Evolutionary conservation across 805 yeast genomes (phyloP).

Genomic region (Lachancea cidri): DNA sequence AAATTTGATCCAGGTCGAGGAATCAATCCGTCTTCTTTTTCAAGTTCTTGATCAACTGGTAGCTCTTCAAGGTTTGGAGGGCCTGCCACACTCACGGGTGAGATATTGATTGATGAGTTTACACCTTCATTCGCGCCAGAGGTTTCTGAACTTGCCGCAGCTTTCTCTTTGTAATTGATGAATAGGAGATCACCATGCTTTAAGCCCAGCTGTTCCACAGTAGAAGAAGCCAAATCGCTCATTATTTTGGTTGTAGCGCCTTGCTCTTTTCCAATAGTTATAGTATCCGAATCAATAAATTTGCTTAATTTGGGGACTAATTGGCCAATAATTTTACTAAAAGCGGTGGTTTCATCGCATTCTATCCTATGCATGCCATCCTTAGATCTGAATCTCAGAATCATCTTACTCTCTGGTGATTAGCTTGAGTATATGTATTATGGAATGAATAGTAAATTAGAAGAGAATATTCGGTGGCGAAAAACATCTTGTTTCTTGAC

Average conservation of each 20-base stretch:
- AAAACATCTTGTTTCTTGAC: neutral
- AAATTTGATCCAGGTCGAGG: slow-evolving; percentile 53
- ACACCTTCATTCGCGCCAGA: slow-evolving; percentile 1
- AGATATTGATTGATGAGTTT: slow-evolving; percentile 11
- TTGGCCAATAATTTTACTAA: slow-evolving; percentile 41
- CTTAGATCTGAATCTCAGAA: slow-evolving; percentile 75
- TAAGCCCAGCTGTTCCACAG: slow-evolving; percentile 42
- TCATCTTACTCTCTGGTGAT: slow-evolving; percentile 30
- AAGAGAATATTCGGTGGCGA: neutral
- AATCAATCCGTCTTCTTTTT: slow-evolving; percentile 66
- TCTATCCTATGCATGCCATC: slow-evolving; percentile 75
- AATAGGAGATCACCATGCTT: slow-evolving; percentile 59
- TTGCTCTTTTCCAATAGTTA: slow-evolving; percentile 26
- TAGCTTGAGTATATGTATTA: neutral
- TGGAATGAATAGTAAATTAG: too few relatives aligned
- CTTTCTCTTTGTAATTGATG: slow-evolving; percentile 33
- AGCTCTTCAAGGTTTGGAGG: slow-evolving; percentile 43
- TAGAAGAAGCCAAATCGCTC: slow-evolving; percentile 19
- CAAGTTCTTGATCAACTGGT: slow-evolving; percentile 61
- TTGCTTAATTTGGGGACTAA: slow-evolving; percentile 26
- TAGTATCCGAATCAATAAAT: slow-evolving; percentile 22
- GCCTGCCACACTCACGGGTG: slow-evolving; percentile 2
- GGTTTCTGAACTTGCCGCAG: neutral
- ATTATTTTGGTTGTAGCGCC: slow-evolving; percentile 28
- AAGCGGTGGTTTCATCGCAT: slow-evolving; percentile 42